Evolutionary conservation across 1,284 basidiomycete genomes (phyloP).

Genomic region (Porodaedalea pini): DNA sequence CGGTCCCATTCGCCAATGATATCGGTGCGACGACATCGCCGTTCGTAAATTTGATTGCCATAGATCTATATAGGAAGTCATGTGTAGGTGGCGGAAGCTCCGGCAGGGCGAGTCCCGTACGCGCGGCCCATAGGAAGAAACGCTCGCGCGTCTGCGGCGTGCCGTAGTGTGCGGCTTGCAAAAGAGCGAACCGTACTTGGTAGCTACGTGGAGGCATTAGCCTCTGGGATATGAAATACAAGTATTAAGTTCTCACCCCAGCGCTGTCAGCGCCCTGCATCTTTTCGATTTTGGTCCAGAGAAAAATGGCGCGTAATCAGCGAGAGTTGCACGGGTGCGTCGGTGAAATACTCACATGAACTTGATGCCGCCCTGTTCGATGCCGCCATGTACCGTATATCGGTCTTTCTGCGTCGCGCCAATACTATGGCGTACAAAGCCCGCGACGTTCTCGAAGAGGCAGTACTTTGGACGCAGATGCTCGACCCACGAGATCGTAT

Average conservation of each 20-base stretch:
- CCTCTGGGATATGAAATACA: too few relatives aligned
- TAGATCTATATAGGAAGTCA: conserved; percentile 45
- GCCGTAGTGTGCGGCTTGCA: conserved; percentile 73
- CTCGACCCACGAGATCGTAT: conserved; percentile 62
- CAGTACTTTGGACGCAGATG: conserved; percentile 55
- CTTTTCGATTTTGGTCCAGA: neutral
- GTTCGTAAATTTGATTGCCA: conserved; percentile 49
- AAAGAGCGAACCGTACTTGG: conserved; percentile 57
- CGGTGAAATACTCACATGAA: conserved; percentile 38
- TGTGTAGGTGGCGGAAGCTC: conserved; percentile 68
- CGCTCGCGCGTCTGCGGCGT: conserved; percentile 65
- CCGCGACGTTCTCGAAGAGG: conserved; percentile 71
- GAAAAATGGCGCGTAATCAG: neutral
- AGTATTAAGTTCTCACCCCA: conserved; percentile 50
- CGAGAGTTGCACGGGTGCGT: neutral
- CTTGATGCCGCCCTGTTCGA: conserved; percentile 65
- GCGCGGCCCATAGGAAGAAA: conserved; percentile 67
- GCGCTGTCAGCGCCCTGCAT: conserved; percentile 48
- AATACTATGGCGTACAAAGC: conserved; percentile 57
- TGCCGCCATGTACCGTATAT: conserved; percentile 53
- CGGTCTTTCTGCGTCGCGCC: conserved; percentile 46
- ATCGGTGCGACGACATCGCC: conserved; percentile 42
- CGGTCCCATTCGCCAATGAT: conserved; percentile 42
- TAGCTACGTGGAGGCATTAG: too few relatives aligned
- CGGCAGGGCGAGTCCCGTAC: conserved; percentile 49